Evolutionary conservation across 2,329 filamentous ascomycete species (phyloP).

Genomic region (Aspergillus niger): DNA sequence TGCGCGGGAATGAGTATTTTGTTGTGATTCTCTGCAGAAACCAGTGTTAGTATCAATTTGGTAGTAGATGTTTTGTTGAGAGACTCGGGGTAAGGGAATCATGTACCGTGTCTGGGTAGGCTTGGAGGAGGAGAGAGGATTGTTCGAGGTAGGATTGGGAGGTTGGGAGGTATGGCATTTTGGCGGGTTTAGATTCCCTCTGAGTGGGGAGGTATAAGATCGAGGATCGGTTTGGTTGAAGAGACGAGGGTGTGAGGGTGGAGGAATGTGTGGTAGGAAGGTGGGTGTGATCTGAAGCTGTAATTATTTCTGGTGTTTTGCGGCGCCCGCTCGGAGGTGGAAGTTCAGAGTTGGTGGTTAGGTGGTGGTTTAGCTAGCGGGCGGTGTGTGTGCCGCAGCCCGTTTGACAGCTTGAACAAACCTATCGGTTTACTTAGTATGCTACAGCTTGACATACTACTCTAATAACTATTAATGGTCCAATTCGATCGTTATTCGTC

Average conservation of each 20-base stretch:
- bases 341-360: too few relatives aligned
- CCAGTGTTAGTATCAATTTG: constrained; percentile 1
- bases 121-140: constrained; percentile 80
- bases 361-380: not conserved
- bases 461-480: not conserved
- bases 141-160: constrained; percentile 91
- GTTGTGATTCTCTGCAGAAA: constrained; percentile 78
- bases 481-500: not conserved
- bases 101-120: constrained; percentile 77
- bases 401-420: not conserved
- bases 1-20: constrained; percentile 71
- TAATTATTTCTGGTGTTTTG: not conserved
- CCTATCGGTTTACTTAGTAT: not conserved
- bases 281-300: not conserved
- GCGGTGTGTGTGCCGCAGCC: not conserved
- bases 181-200: constrained; percentile 16
- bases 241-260: not conserved
- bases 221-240: not conserved
- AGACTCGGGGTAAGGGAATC: constrained; percentile 18
- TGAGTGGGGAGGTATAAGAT: not conserved
- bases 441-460: not conserved
- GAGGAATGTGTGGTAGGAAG: not conserved
- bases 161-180: constrained; percentile 78
- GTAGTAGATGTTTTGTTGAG: constrained; percentile 3
- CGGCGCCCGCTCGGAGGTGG: not conserved